Evolutionary conservation across 192 early-diverging fungal species (phyloP).

Genomic region (Backusella parvicylindrica): DNA sequence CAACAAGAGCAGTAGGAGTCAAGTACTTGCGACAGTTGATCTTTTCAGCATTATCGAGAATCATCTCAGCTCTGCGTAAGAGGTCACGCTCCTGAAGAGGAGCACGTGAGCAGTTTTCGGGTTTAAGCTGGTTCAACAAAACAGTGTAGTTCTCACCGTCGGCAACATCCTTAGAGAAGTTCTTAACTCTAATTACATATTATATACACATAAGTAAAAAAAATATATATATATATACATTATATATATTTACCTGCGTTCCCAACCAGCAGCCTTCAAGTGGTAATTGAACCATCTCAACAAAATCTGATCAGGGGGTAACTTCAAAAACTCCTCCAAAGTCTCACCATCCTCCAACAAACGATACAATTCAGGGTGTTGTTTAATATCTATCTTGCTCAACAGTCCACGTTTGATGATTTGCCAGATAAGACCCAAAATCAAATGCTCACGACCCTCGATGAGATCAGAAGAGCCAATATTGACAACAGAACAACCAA

Average conservation of each 20-base stretch:
- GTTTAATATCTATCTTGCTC: slow-evolving; percentile 96
- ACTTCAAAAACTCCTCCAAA: slow-evolving; percentile 89
- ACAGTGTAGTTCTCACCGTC: slow-evolving; percentile 96
- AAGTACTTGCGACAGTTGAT: slow-evolving; percentile 94
- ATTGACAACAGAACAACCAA: slow-evolving; percentile 97
- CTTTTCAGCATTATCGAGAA: slow-evolving; percentile 89
- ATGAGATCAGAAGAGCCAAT: slow-evolving; percentile 97
- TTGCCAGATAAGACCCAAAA: slow-evolving; percentile 98
- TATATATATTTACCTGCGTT: slow-evolving; percentile 48
- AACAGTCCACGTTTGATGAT: slow-evolving; percentile 97
- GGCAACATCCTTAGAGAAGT: slow-evolving; percentile 90
- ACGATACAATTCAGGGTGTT: slow-evolving; percentile 96
- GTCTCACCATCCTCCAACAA: slow-evolving; percentile 91
- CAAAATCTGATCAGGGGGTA: slow-evolving; percentile 95
- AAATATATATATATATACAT: background rate
- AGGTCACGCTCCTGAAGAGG: slow-evolving; percentile 81
- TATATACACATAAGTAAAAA: background rate
- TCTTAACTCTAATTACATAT: slow-evolving; percentile 60
- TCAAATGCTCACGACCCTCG: slow-evolving; percentile 94
- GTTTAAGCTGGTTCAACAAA: slow-evolving; percentile 89
- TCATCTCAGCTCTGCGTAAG: slow-evolving; percentile 78
- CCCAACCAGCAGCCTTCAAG: slow-evolving; percentile 88
- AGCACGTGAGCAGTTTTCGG: slow-evolving; percentile 71
- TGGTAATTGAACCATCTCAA: slow-evolving; percentile 99
- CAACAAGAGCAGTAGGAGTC: slow-evolving; percentile 89